Evolutionary conservation across 805 yeast species (phyloP).

Genomic region (Clavispora fructus): DNA sequence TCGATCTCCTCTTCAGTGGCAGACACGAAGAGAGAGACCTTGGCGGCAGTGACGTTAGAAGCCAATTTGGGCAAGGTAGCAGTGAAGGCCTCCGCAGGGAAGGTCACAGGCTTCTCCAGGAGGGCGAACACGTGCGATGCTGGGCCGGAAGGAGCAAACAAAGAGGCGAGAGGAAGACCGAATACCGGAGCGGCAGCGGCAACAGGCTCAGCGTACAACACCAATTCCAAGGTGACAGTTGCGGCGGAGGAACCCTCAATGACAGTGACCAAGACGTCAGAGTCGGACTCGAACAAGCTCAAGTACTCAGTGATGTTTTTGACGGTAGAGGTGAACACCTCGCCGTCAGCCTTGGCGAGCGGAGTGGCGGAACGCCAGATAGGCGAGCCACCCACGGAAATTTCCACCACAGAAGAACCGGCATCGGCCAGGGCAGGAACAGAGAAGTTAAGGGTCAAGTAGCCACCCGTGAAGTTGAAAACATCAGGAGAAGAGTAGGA

Average conservation of each 20-base stretch:
- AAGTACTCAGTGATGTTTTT: conserved; percentile 22
- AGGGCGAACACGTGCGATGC: conserved; percentile 20
- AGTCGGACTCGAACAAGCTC: conserved; percentile 13
- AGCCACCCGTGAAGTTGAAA: conserved; percentile 22
- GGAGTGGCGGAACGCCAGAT: conserved; percentile 28
- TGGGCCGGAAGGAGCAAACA: conserved; percentile 17
- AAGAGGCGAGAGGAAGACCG: conserved; percentile 5
- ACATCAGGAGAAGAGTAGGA: conserved; percentile 5
- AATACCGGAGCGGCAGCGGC: conserved; percentile 1
- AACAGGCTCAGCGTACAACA: conserved; percentile 17
- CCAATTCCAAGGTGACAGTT: conserved; percentile 17
- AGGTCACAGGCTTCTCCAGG: conserved; percentile 14
- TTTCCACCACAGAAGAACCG: conserved; percentile 15
- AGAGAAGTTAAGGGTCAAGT: conserved; percentile 22
- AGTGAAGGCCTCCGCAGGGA: conserved; percentile 17
- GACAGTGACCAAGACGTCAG: conserved; percentile 11
- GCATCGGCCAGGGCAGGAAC: conserved; percentile 13
- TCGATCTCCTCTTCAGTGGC: conserved; percentile 22
- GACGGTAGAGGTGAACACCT: conserved; percentile 17
- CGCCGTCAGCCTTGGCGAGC: conserved; percentile 6
- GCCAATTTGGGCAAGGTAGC: conserved; percentile 16
- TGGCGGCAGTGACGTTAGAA: conserved; percentile 21
- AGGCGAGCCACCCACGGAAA: conserved; percentile 18
- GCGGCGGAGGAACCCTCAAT: conserved; percentile 15
- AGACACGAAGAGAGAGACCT: conserved; percentile 20